Evolutionary conservation across 2,329 filamentous ascomycete genomes (phyloP), one percentile per base, ranked within the genome.

Genomic region (Colletotrichum coccodes): DNA sequence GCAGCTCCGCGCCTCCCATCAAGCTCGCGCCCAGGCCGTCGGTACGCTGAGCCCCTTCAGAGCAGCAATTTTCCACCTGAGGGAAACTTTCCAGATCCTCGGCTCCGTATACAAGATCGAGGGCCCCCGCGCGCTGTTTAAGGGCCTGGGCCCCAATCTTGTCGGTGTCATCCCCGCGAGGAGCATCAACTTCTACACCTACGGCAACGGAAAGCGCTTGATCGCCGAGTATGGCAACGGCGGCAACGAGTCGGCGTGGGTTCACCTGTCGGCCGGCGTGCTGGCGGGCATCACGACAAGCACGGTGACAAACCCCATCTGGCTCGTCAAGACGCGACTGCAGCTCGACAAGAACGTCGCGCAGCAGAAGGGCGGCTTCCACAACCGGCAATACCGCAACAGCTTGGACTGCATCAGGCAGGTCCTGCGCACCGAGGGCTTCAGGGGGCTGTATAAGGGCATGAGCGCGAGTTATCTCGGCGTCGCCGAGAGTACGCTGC

Each of bases 271-370:
- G 53, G 91, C 94, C 1, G 95, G 93, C 6, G 89, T 92, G 1
- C 85, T 87, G 18, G 94, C 95, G 1, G 95, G 95, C 2, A 88
- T 98, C 49, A 91, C 91, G 7, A 98, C 95, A 0, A 93, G 93
- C 53, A 98, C 95, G 1, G 93, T 92, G 26, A 98, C 95, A 42
- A 98, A 98, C 80, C 95, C 95, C 1, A 97, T 98, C 76, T 98
- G 95, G 95, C 88, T 98, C 71, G 90, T 98, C 77, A 98, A 98
- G 86, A 98, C 95, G 46, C 87, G 95, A 36, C 79, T 98, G 74
- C 95, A 98, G 81, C 88, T 98, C 38, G 95, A 98, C 83, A 97
- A 95, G 83, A 93, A 93, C 76, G 88, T 90, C 60, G 92, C 91
- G 18, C 87, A 89, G 73, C 83, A 87, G 71, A 83, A 86, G 68